These are phyloP conservation scores for Ceratocystis destructans DNA, from an alignment of 2,329 filamentous ascomycete species.

Conservation along the genomic window DNA sequence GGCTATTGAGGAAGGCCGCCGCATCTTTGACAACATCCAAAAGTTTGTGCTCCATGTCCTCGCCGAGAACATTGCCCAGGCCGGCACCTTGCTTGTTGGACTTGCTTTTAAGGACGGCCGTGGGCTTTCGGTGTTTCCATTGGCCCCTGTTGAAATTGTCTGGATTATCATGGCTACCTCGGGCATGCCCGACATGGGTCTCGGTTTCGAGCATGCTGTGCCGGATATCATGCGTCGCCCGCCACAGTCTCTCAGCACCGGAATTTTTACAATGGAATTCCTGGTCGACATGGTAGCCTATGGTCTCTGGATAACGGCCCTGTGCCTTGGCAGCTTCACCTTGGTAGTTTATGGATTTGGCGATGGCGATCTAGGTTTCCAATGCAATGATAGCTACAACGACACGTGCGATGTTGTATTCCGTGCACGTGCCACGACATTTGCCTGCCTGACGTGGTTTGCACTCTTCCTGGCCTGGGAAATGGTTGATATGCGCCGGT, in stretches of 20 bases:
- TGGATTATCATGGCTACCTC: constrained; percentile 76
- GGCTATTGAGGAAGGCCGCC: constrained; percentile 56
- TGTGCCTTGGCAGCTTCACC: constrained; percentile 49
- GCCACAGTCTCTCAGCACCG: constrained; percentile 46
- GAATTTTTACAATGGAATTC: constrained; percentile 54
- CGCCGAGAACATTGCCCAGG: constrained; percentile 58
- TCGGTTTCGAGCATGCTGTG: constrained; percentile 57
- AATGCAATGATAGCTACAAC: constrained; percentile 47
- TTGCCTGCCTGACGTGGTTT: constrained; percentile 63
- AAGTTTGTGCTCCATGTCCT: constrained; percentile 60
- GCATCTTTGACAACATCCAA: constrained; percentile 64
- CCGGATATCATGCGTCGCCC: constrained; percentile 56
- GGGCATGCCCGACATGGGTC: constrained; percentile 60
- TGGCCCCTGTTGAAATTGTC: constrained; percentile 62
- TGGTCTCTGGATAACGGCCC: constrained; percentile 52
- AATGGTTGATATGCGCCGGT: constrained; percentile 57
- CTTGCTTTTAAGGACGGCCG: constrained; percentile 55
- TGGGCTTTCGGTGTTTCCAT: constrained; percentile 56
- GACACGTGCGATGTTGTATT: constrained; percentile 48
- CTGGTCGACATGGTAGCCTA: constrained; percentile 55
- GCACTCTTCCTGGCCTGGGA: constrained; percentile 68
- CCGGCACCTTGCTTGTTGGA: constrained; percentile 54
- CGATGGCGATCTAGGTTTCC: constrained; percentile 41
- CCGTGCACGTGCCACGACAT: constrained; percentile 58
- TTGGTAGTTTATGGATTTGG: constrained; percentile 52